Conservation (phyloP, 179 eudicot species). For the Sideroxylon spinosum region DNA sequence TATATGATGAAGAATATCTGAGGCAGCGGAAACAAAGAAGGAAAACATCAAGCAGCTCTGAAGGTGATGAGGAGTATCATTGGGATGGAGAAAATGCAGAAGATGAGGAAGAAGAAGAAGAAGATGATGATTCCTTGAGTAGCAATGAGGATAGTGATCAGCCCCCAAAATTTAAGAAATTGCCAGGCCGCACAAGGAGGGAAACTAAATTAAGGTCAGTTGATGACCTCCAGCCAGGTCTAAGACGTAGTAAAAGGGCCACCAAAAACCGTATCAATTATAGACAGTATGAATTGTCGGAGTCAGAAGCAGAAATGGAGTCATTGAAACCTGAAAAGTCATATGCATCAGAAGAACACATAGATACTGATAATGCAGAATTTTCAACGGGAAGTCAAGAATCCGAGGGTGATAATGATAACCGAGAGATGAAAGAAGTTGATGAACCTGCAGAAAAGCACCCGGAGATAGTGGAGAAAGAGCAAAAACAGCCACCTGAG, state of each 20-base stretch:
- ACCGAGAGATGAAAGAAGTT: slow-evolving; percentile 28
- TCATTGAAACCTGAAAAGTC: slow-evolving; percentile 37
- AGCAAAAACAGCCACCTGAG: slow-evolving; percentile 23
- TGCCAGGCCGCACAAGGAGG: slow-evolving; percentile 50
- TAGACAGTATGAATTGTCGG: slow-evolving; percentile 62
- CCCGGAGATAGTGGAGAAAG: slow-evolving; percentile 33
- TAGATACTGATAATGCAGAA: slow-evolving; percentile 47
- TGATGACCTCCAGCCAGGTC: slow-evolving; percentile 47
- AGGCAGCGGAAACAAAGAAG: slow-evolving; percentile 51
- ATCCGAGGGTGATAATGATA: slow-evolving; percentile 34
- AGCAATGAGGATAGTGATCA: slow-evolving; percentile 71
- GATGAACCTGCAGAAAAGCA: slow-evolving; percentile 32
- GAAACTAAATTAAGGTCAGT: slow-evolving; percentile 51
- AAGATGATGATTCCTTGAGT: slow-evolving; percentile 47
- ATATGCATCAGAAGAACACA: slow-evolving; percentile 36
- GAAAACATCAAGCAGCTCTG: slow-evolving; percentile 72
- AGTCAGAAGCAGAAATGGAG: slow-evolving; percentile 76
- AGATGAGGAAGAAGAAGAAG: slow-evolving; percentile 60
- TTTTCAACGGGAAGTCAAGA: slow-evolving; percentile 49
- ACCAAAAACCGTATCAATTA: slow-evolving; percentile 68
- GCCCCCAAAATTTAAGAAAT: slow-evolving; percentile 43
- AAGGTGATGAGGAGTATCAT: slow-evolving; percentile 69
- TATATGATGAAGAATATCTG: slow-evolving; percentile 80
- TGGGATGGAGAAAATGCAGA: slow-evolving; percentile 67
- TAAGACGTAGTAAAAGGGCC: slow-evolving; percentile 87